These are phyloP conservation scores for Candida sp. DNA, from an alignment of 1,139 yeast species.

Conservation along the genomic window DNA sequence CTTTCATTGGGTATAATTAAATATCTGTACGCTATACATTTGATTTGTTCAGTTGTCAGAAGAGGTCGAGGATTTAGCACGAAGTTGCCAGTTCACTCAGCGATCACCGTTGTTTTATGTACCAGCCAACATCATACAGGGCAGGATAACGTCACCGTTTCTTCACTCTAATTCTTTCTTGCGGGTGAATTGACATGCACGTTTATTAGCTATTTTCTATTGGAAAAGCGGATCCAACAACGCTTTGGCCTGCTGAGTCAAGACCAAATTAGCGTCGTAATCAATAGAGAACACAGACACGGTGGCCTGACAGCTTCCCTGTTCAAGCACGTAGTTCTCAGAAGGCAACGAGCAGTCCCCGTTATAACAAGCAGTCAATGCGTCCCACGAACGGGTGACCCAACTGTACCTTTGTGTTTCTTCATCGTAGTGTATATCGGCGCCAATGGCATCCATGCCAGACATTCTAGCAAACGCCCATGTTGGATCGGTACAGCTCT, in stretches of 20 bases:
- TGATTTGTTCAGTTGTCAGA: no score
- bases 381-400: constrained; percentile 17
- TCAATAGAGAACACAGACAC: constrained; percentile 46
- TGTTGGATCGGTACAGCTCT: constrained; percentile 36
- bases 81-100: no score
- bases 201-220: neutral
- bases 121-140: no score
- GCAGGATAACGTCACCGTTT: no score
- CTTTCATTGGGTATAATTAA: no score
- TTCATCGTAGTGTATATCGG: constrained; percentile 35
- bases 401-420: constrained; percentile 27
- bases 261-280: constrained; percentile 40
- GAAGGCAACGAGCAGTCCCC: constrained; percentile 44
- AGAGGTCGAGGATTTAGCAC: no score
- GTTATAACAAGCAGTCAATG: constrained; percentile 28
- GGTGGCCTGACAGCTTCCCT: constrained; percentile 33
- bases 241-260: constrained; percentile 27
- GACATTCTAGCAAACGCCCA: constrained; percentile 41
- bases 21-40: no score
- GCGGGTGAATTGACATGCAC: no score
- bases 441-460: constrained; percentile 33
- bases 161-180: no score
- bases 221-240: constrained; percentile 23
- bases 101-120: no score
- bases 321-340: constrained; percentile 29